Evolutionary conservation across 2,329 filamentous ascomycete genomes (phyloP), one percentile per base, ranked within the genome.

Genomic region (Penicillium italicum): DNA sequence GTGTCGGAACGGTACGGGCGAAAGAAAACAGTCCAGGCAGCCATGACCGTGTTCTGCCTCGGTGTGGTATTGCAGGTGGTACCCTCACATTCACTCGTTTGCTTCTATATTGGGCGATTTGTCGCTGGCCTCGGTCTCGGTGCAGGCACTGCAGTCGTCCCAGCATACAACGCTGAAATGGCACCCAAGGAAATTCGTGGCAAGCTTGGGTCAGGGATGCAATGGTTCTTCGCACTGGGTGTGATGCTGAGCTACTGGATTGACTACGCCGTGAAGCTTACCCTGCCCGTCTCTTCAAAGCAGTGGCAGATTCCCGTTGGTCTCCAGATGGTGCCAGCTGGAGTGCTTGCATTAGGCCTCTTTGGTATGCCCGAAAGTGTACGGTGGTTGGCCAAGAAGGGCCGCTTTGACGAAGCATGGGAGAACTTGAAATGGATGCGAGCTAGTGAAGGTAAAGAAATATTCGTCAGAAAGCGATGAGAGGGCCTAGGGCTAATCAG

Each of bases 261-360:
- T 37, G 77, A 81, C 62, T 82, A 82, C 53, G 80, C 69, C 3
- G 78, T 80, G 4, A 60, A 70, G 12, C 66, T 72, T 36, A 71
- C 77, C 31, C 61, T 81, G 9, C 57, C 66, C 0, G 44, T 69
- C 2, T 72, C 66, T 1, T 77, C 76, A 0, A 66, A 64, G 14
- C 79, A 82, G 59, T 82, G 80, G 80, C 79, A 79, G 54, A 75
- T 82, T 9, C 79, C 80, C 0, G 62, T 72, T 34, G 69, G 69
- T 18, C 62, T 81, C 12, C 78, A 82, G 59, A 70, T 83, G 12
- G 73, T 82, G 1, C 78, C 79, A 0, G 78, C 76, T 1, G 76
- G 71, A 3, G 65, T 82, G 3, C 66, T 82, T 4, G 77, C 75
- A 0, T 46, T 81, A 12, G 79, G 79, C 0, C 79, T 80, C 71